Conservation (phyloP, 2,329 filamentous ascomycete genomes). For the Sarocladium kiliense region DNA sequence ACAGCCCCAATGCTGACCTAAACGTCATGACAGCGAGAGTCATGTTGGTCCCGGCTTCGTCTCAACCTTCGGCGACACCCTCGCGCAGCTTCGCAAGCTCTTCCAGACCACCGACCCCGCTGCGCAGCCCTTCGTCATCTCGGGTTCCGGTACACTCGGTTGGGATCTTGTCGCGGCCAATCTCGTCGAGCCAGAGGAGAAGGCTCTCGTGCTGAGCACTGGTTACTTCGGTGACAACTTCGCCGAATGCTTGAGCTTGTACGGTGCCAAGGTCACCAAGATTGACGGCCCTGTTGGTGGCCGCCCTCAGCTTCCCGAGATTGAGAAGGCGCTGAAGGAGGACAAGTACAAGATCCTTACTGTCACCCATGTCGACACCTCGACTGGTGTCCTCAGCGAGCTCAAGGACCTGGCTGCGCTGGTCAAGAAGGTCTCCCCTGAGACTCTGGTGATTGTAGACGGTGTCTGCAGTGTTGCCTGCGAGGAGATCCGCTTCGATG, state of each 20-base stretch:
- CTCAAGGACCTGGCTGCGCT: constrained; percentile 78
- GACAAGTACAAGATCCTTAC: constrained; percentile 94
- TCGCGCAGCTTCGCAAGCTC: constrained; percentile 83
- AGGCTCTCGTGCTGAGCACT: constrained; percentile 88
- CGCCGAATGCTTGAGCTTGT: constrained; percentile 84
- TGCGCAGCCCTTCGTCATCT: constrained; percentile 88
- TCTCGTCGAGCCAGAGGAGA: constrained; percentile 80
- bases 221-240: constrained; percentile 98
- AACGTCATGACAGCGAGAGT: constrained; percentile 63
- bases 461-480: constrained; percentile 95
- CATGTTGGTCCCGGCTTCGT: constrained; percentile 90
- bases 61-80: constrained; percentile 81
- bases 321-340: constrained; percentile 82
- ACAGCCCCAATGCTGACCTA: neutral
- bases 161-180: constrained; percentile 98
- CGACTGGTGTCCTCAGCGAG: constrained; percentile 90
- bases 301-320: constrained; percentile 77
- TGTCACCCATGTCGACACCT: constrained; percentile 95
- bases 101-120: constrained; percentile 82
- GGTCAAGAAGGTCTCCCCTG: constrained; percentile 79
- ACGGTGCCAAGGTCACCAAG: constrained; percentile 86
- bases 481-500: constrained; percentile 94
- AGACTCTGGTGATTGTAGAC: constrained; percentile 88
- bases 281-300: constrained; percentile 85
- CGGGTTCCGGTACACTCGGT: constrained; percentile 89